phyloP scores from a whole-genome alignment of 176 grass and related monocot species.

The Oryza rufipogon region DNA sequence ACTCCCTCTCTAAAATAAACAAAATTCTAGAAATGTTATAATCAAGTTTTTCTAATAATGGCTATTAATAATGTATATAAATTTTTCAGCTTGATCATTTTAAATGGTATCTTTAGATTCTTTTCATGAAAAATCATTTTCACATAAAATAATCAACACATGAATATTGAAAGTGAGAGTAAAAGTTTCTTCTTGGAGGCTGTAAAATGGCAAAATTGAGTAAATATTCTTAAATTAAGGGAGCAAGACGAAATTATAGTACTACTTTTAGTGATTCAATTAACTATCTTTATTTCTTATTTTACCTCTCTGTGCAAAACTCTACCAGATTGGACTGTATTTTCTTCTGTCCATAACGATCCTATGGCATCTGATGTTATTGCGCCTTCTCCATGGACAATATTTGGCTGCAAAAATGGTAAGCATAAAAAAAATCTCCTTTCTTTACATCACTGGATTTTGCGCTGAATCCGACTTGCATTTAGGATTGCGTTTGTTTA shows the following conservation, averaged over 20 bases:
- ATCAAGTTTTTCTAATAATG: background rate
- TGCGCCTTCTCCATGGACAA: constrained; percentile 92
- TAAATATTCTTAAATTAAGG: background rate
- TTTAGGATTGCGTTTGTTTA: constrained; percentile 92
- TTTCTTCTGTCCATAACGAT: constrained; percentile 76
- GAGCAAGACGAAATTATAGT: background rate
- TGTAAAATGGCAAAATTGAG: background rate
- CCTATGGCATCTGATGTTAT: constrained; percentile 92
- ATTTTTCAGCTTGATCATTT: background rate
- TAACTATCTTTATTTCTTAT: constrained; percentile 6
- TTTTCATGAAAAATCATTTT: background rate
- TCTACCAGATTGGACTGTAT: constrained; percentile 91
- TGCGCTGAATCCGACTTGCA: constrained; percentile 25
- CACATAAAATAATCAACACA: background rate
- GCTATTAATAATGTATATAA: background rate
- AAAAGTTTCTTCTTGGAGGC: background rate
- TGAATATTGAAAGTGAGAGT: background rate
- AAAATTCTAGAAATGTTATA: background rate
- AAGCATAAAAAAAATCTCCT: constrained; percentile 24
- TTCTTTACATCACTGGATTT: constrained; percentile 33
- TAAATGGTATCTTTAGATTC: background rate
- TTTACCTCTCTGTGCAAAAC: constrained; percentile 34
- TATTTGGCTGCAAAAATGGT: constrained; percentile 96
- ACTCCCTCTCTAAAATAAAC: background rate
- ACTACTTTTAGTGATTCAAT: constrained; percentile 10